These are phyloP conservation scores for Plasmodium fragile DNA, from an alignment of 169 alveolate genomes.

Conservation along the genomic window DNA sequence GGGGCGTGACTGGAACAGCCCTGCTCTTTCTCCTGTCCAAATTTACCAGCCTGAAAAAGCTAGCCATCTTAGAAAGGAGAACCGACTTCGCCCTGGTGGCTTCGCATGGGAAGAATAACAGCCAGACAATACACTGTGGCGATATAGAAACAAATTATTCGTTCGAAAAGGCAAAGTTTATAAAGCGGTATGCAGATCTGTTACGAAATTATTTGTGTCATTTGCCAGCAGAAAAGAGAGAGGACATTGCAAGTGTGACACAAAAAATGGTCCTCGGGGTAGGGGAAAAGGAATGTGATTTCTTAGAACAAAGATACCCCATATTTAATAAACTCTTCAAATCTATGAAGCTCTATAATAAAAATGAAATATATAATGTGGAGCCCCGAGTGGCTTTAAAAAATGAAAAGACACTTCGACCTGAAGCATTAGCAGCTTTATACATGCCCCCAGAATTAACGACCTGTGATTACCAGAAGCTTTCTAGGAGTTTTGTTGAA, in stretches of 20 bases:
- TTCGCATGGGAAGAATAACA: constrained; percentile 88
- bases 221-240: constrained; percentile 78
- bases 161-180: constrained; percentile 85
- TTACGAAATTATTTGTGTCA: constrained; percentile 87
- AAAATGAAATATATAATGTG: constrained; percentile 81
- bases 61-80: constrained; percentile 88
- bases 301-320: constrained; percentile 83
- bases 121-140: constrained; percentile 91
- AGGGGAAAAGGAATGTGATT: constrained; percentile 88
- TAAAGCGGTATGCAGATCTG: constrained; percentile 89
- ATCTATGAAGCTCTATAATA: constrained; percentile 77
- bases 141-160: constrained; percentile 91
- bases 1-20: constrained; percentile 91
- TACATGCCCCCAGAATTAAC: constrained; percentile 86
- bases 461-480: constrained; percentile 84
- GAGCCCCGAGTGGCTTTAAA: constrained; percentile 88
- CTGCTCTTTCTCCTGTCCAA: constrained; percentile 86
- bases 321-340: constrained; percentile 81
- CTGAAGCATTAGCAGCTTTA: constrained; percentile 80
- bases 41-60: constrained; percentile 85
- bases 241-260: constrained; percentile 80
- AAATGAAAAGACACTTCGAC: constrained; percentile 38
- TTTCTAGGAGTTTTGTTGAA: constrained; percentile 83
- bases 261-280: constrained; percentile 92
- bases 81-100: constrained; percentile 87